Evolutionary conservation across 345 rosid species (phyloP), one percentile per base, ranked within the genome.

Genomic region (Salix suchowensis): DNA sequence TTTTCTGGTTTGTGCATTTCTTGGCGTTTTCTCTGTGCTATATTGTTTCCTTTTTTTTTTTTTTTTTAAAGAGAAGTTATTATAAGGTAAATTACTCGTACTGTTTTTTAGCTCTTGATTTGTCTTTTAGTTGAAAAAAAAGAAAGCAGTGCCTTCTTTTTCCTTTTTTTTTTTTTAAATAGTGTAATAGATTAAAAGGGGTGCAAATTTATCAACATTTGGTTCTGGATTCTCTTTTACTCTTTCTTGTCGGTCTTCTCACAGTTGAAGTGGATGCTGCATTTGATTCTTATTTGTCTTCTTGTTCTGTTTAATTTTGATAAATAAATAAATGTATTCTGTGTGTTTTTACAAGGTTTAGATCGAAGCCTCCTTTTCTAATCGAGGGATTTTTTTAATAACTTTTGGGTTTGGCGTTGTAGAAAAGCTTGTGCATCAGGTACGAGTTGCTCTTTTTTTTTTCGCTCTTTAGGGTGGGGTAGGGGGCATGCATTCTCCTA

Each of bases 331-430:
- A 8, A 55, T 7, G n/a, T 55, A 21, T 10, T 74, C 67, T 28
- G 67, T 67, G 74, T 32, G 7, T 75, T 79, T 34, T 55, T 61
- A 19, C 77, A 71, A 78, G 83, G 68, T 79, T 86, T 79, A 88
- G 88, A 88, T 89, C 93, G 73, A 81, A 46, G 74, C 66, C 18
- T 4, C 40, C 30, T 74, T 65, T 74, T 55, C 71, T 73, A 58
- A 15, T 50, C 60, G 64, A 24, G 30, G 67, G 44, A 70, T 61
- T 87, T 79, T 10, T 34, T 71, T 69, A 58, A 76, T 72, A 82
- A 65, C 50, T 69, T 84, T 67, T 65, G 62, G 44, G 75, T 60
- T 42, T 70, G 19, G 52, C 72, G 64, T 74, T 66, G 64, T 79
- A 76, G 66, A 60, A 74, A 80, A 46, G 78, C 10, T 23, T n/a